Base-by-base conservation (phyloP, 768 basidiomycete species). In the Phlegmacium glaucopus region DNA sequence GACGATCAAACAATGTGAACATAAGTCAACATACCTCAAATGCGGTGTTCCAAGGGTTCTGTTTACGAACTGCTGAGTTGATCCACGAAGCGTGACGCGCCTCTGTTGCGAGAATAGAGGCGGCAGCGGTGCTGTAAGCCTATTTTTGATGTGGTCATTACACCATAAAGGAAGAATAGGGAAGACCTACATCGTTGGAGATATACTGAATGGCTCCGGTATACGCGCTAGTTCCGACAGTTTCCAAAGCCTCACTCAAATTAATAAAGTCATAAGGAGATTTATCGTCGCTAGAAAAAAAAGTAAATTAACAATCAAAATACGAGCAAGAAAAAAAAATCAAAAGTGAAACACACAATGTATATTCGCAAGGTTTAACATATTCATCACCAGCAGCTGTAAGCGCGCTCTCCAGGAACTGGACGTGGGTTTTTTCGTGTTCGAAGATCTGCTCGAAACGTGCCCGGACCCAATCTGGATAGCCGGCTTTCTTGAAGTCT, bases 31-130 rank as follows among this genome's bases (percentile, higher is more conserved):
- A n/a, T 50, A 76, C 81, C 61, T 85, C 82, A 58, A 82, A 80
- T 6, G 82, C 67, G 4, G 75, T 72, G 42, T 75, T 77, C 83
- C 83, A 86, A 1, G 79, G 70, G 30, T 74, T 69, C 16, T 62
- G 61, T 42, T 75, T 68, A 50, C 67, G 63, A 34, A 79, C 73
- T 12, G 77, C 71, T 1, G 75, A 72, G 51, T 72, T 68, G 29
- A 87, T 62, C 83, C 83, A 87, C 1, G 75, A 67, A n/a, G 80
- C 72, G 47, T 87, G 85, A 28, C 83, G 75, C 17, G 82, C 73
- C 57, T 87, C 82, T 44, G 75, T 76, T 12, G 66, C 63, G 9
- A 87, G 68, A 54, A 90, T 86, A 15, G 78, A 74, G 1, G 72
- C 85, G 4, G 79, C 76, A 13, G 75, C 73, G 4, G 77, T 77